Conservation (phyloP, 306 rosid species). For the Prinsepia uniflora region DNA sequence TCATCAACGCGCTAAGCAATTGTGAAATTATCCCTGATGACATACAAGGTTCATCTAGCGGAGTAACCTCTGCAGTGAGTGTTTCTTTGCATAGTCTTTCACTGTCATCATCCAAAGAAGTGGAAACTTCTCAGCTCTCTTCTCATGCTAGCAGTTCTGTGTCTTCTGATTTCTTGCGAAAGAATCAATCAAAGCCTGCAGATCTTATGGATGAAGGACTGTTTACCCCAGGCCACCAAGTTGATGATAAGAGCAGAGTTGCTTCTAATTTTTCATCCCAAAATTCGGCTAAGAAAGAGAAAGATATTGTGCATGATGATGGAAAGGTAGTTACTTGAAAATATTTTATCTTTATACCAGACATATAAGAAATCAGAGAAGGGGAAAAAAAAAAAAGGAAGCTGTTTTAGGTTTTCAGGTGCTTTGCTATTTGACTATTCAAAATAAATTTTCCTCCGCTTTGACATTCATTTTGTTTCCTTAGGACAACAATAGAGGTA, state of each 20-base stretch:
- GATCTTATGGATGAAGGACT: slow-evolving; percentile 19
- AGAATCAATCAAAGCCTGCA: slow-evolving; percentile 13
- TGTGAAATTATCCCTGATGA: not conserved
- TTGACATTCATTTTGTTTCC: not conserved
- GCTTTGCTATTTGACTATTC: not conserved
- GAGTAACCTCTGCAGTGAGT: slow-evolving; percentile 17
- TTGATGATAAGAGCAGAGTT: not conserved
- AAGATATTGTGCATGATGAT: not conserved
- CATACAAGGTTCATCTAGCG: not conserved
- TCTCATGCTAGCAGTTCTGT: slow-evolving; percentile 11
- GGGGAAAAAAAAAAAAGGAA: not conserved
- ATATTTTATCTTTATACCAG: not conserved
- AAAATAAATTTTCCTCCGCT: not conserved
- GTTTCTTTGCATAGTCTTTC: slow-evolving; percentile 21
- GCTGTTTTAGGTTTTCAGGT: not conserved
- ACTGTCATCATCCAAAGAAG: slow-evolving; percentile 25
- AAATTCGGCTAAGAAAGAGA: slow-evolving; percentile 6
- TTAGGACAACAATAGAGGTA: slow-evolving; percentile 20
- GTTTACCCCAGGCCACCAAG: not conserved
- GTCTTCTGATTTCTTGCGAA: slow-evolving; percentile 3
- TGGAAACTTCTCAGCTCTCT: slow-evolving; percentile 13
- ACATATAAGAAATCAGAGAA: not conserved
- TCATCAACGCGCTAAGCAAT: not conserved
- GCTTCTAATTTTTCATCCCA: slow-evolving; percentile 4
- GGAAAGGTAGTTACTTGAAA: slow-evolving; percentile 14